A percentile compares a stretch with the other conserved stretches of the same genome.
Evolutionary conservation across 1,284 basidiomycete species (phyloP).

Genomic region (Tilletia indica): DNA sequence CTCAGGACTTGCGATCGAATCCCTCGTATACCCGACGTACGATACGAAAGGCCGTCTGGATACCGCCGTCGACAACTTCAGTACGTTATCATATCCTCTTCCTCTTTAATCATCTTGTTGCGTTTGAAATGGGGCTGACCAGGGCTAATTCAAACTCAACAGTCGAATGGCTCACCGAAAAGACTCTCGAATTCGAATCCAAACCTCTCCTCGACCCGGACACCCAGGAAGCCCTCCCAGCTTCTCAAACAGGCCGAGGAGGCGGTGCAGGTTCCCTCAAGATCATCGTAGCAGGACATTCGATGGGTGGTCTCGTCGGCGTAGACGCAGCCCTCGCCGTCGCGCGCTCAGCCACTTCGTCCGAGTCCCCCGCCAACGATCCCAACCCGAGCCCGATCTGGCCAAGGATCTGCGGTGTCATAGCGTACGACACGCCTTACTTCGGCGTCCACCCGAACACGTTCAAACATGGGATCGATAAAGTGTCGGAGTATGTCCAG

Average conservation of each 20-base stretch:
- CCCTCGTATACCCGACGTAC: constrained; percentile 80
- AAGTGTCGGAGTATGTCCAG: constrained; percentile 71
- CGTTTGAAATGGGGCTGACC: no score
- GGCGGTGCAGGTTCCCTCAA: constrained; percentile 55
- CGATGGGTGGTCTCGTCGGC: constrained; percentile 62
- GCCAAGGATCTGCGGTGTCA: constrained; percentile 75
- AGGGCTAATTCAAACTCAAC: not conserved
- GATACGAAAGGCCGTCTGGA: constrained; percentile 64
- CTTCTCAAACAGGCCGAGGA: constrained; percentile 30
- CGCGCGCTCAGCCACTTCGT: constrained; percentile 57
- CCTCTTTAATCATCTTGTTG: not conserved
- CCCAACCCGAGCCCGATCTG: constrained; percentile 64
- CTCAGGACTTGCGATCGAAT: constrained; percentile 66
- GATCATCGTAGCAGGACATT: constrained; percentile 87
- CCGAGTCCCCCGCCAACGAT: not conserved
- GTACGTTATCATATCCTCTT: not conserved
- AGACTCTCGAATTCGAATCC: constrained; percentile 78
- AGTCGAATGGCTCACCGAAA: constrained; percentile 59
- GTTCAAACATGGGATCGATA: constrained; percentile 79
- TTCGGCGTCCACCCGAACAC: constrained; percentile 71
- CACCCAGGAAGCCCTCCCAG: constrained; percentile 26
- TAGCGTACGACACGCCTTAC: constrained; percentile 83
- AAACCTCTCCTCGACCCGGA: constrained; percentile 33
- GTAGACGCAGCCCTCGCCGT: constrained; percentile 80
- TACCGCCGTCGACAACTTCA: constrained; percentile 35